phyloP scores from a whole-genome alignment of 176 grass and related monocot genomes.

The Canna indica region DNA sequence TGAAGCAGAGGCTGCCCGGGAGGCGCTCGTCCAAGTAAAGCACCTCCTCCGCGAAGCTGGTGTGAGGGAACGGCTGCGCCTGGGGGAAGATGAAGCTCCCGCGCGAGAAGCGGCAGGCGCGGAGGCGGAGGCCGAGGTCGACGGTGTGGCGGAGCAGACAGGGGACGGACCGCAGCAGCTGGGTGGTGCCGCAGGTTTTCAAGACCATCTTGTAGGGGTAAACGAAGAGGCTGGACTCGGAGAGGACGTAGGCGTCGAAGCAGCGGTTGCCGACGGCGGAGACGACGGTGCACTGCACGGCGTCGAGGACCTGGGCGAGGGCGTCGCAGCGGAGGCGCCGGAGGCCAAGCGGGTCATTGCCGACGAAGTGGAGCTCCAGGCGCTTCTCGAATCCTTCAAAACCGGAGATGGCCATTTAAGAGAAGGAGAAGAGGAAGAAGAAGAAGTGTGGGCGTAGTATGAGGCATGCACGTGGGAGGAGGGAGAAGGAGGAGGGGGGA shows the following conservation, averaged over 20 bases:
- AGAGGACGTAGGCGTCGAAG: conserved; percentile 35
- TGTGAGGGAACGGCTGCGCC: conserved; percentile 32
- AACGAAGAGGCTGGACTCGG: conserved; percentile 43
- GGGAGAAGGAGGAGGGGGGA: not conserved
- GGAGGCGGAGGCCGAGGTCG: conserved; percentile 24
- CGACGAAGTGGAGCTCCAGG: conserved; percentile 30
- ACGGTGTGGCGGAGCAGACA: conserved; percentile 17
- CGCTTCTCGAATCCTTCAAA: conserved; percentile 45
- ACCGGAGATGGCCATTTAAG: conserved; percentile 16
- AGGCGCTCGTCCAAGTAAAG: conserved; percentile 21
- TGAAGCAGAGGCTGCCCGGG: conserved; percentile 6
- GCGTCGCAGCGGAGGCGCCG: conserved; percentile 13
- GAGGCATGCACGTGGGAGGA: not conserved
- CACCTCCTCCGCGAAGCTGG: conserved; percentile 35
- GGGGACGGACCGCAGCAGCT: conserved; percentile 23
- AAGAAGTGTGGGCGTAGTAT: not conserved
- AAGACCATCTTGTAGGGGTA: conserved; percentile 27
- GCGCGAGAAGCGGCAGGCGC: conserved; percentile 25
- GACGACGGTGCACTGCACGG: conserved; percentile 36
- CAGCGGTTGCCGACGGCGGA: conserved; percentile 27
- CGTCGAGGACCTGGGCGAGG: conserved; percentile 20
- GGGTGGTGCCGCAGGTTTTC: conserved; percentile 40
- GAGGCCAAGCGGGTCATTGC: conserved; percentile 19
- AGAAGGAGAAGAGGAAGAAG: not conserved
- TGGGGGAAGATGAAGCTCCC: conserved; percentile 33